Evolutionary conservation across 768 basidiomycete genomes (phyloP).

Genomic region (Calocera cornea): DNA sequence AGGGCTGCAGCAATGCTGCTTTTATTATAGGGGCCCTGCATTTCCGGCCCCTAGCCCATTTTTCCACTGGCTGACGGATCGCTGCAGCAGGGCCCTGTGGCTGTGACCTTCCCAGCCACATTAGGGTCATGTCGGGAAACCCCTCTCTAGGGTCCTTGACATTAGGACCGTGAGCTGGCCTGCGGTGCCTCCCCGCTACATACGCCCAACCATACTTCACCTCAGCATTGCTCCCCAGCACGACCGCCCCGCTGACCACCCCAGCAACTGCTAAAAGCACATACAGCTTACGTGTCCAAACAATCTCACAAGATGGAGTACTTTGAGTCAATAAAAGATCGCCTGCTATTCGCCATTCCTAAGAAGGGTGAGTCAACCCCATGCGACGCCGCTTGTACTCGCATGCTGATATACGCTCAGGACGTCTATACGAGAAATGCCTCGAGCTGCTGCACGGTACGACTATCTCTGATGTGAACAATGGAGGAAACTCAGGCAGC

Average conservation of each 20-base stretch:
- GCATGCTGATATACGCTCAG: constrained; percentile 26
- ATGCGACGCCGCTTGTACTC: neutral
- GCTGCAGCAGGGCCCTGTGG: too few relatives aligned
- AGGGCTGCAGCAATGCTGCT: too few relatives aligned
- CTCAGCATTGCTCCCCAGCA: neutral
- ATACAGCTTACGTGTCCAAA: too few relatives aligned
- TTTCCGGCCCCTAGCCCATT: too few relatives aligned
- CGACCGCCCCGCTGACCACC: neutral
- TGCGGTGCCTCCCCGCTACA: too few relatives aligned
- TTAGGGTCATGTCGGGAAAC: too few relatives aligned
- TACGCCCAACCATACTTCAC: too few relatives aligned
- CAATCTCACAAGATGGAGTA: neutral
- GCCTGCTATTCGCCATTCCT: constrained; percentile 86
- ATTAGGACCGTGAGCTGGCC: too few relatives aligned
- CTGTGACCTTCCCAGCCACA: too few relatives aligned
- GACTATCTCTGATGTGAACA: constrained; percentile 15
- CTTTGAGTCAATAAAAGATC: constrained; percentile 59
- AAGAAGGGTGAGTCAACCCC: constrained; percentile 66
- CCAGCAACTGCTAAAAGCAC: neutral
- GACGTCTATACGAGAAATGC: constrained; percentile 83
- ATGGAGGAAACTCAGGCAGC: neutral
- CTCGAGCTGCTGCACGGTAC: constrained; percentile 68
- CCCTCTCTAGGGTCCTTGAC: too few relatives aligned
- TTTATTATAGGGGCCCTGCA: too few relatives aligned
- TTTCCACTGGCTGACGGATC: too few relatives aligned